Percentiles rank a stretch among this genome's conserved stretches.
Evolutionary conservation across 2,329 filamentous ascomycete species (phyloP).

Genomic region (Penicillium sp.): DNA sequence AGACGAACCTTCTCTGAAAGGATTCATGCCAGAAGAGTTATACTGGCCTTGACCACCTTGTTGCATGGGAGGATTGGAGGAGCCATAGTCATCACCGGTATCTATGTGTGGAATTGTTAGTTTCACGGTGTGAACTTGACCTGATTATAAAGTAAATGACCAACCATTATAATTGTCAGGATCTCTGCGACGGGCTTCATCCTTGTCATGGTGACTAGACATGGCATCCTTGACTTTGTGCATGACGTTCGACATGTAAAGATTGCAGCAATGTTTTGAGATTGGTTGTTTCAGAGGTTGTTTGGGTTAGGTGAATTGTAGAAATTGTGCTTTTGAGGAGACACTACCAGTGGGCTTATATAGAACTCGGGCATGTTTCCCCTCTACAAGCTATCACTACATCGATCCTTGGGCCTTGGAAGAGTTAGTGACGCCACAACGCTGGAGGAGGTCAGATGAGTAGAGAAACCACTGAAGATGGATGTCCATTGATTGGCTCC

Average conservation of each 20-base stretch:
- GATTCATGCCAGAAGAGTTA: neutral
- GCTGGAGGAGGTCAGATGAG: no score
- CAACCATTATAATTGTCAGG: no score
- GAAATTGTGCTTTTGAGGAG: neutral
- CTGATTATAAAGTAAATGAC: no score
- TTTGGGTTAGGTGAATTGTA: neutral
- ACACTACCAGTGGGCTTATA: neutral
- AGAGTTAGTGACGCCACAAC: no score
- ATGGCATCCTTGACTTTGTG: slow-evolving; percentile 21
- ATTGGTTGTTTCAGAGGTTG: neutral
- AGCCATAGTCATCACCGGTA: neutral
- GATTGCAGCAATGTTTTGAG: neutral
- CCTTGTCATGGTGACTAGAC: slow-evolving; percentile 1
- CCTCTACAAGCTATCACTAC: no score
- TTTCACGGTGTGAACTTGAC: no score
- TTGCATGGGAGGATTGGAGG: slow-evolving; percentile 1
- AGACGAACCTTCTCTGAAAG: neutral
- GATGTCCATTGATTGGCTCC: no score
- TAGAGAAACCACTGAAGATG: no score
- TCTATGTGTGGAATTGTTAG: neutral
- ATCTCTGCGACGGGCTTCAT: no score
- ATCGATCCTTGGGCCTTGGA: no score
- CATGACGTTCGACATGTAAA: slow-evolving; percentile 17
- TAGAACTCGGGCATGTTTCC: no score
- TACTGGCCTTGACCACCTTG: neutral